A percentile compares a stretch with the other conserved stretches of the same genome.
Evolutionary conservation across 2,329 filamentous ascomycete genomes (phyloP).

Genomic region (Hymenoscyphus scutula): DNA sequence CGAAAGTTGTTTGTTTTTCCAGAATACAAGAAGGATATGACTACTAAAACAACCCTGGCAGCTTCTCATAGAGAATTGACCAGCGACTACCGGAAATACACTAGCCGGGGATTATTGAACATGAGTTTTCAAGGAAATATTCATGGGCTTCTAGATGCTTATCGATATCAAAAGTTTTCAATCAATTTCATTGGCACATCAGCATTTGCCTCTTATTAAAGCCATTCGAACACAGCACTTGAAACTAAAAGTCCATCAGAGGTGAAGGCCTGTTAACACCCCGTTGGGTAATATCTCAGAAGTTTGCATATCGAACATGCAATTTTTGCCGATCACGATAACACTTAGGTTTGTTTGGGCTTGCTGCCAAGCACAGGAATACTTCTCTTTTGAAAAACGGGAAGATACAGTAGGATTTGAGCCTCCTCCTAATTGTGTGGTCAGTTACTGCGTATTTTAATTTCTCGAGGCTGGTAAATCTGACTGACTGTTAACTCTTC

Average conservation of each 20-base stretch:
- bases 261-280: not conserved
- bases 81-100: not conserved
- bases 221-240: not conserved
- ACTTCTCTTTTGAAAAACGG: not conserved
- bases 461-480: not conserved
- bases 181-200: not conserved
- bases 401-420: not conserved
- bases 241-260: not conserved
- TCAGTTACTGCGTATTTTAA: not conserved
- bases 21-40: not conserved
- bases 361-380: not conserved
- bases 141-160: not conserved
- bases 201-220: not conserved
- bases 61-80: not conserved
- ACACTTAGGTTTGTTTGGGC: not conserved
- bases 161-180: not conserved
- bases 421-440: not conserved
- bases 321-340: not conserved
- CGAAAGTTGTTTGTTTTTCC: not conserved
- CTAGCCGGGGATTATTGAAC: not conserved
- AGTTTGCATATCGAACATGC: not conserved
- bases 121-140: not conserved
- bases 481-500: not conserved
- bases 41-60: not conserved
- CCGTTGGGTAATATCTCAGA: not conserved